Base-by-base conservation (phyloP, 2,329 filamentous ascomycete genomes). In the Chalara sp. region DNA sequence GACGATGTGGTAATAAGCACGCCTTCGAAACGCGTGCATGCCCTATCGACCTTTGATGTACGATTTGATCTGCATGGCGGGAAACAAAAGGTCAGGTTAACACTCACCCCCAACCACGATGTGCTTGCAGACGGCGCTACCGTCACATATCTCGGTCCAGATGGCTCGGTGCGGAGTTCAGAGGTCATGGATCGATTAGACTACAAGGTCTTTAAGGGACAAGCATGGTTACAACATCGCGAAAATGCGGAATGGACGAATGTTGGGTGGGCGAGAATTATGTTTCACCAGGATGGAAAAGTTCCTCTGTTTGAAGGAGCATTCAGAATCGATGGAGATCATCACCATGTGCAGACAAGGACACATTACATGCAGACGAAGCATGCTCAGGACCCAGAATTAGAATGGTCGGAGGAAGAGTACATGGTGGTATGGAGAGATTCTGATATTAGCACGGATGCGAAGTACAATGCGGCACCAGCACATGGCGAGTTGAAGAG, bases 341-440 rank as follows among this genome's bases (percentile, higher is more conserved):
- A 91, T 60, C 90, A 99, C 68, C 89, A 97, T 67, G 76, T 99
- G 47, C 86, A 95, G 63, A 81, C 89, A 31, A 80, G 79, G 55
- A 78, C 78, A 31, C 85, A 83, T 55, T 99, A 93, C 64, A 76
- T 80, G 64, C 76, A 80, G 57, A 90, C 88, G 44, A 85, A 80
- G 63, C 81, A 89, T 54, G 67, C 72, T 28, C 72, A 83, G 43
- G 93, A 99, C 65, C 88, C 90, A 2, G 70, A 78, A 11, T 57
- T 64, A 31, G 67, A 71, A 32, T 65, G 74, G 32, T 68, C 72
- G 44, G 75, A 72, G 5, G 78, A 83, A 32, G 87, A 95, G 54
- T 86, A 81, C 64, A 93, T 99, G 91, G 76, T 96, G 35, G 78
- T 96, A 1, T 97, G 89, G 78, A 81, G 91, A 57, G 91, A 97